Evolutionary conservation across 202 grass and related monocot genomes (phyloP).

Genomic region (Schoenoplectus triqueter): DNA sequence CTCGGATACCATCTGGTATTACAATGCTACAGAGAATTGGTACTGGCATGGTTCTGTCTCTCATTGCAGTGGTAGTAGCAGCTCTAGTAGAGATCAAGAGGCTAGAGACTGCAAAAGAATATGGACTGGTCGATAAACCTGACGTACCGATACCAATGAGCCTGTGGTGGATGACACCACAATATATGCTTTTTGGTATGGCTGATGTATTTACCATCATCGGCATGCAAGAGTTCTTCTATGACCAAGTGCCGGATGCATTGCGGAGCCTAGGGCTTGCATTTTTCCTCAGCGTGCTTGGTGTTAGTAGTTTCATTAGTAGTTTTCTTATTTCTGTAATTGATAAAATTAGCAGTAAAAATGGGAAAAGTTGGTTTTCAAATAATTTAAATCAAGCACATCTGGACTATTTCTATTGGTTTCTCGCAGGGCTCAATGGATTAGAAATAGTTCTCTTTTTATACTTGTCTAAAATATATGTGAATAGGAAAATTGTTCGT

Average conservation of each 20-base stretch:
- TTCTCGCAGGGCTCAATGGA: conserved; percentile 53
- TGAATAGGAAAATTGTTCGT: conserved; percentile 53
- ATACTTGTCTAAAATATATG: conserved; percentile 53
- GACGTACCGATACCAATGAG: conserved; percentile 58
- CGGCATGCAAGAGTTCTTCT: conserved; percentile 91
- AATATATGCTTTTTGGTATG: conserved; percentile 57
- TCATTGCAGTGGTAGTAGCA: conserved; percentile 51
- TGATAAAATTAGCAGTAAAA: conserved; percentile 43
- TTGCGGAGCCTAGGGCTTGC: conserved; percentile 65
- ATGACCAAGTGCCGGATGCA: conserved; percentile 70
- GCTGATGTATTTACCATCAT: conserved; percentile 67
- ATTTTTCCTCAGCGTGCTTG: conserved; percentile 42
- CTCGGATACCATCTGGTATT: conserved; percentile 54
- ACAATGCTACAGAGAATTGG: conserved; percentile 88
- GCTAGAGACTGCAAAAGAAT: conserved; percentile 57
- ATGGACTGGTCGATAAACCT: conserved; percentile 53
- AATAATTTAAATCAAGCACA: conserved; percentile 68
- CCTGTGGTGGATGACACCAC: conserved; percentile 81
- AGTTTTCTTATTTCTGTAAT: too few relatives aligned
- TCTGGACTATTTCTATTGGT: conserved; percentile 88
- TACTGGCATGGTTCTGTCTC: conserved; percentile 55
- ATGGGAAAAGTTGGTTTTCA: conserved; percentile 67
- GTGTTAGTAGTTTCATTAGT: too few relatives aligned
- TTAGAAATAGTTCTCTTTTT: conserved; percentile 55
- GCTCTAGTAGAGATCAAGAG: conserved; percentile 62